A percentile compares a stretch with the other conserved stretches of the same genome.
Evolutionary conservation across 1,139 yeast species (phyloP).

Genomic region (Pichia cactophila): DNA sequence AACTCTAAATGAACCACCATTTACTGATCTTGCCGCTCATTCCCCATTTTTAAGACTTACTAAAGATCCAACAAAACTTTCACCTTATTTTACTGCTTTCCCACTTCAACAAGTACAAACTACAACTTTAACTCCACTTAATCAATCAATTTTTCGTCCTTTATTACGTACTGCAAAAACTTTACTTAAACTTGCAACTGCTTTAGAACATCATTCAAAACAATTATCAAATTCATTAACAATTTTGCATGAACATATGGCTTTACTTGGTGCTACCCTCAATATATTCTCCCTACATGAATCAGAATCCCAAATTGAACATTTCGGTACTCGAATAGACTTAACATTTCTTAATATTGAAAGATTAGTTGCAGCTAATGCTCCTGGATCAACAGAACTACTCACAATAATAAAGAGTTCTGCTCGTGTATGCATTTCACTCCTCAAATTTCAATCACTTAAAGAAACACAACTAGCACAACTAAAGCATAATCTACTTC

Average conservation of each 20-base stretch:
- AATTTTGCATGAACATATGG: not conserved
- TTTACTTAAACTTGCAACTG: not conserved
- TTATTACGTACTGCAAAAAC: not conserved
- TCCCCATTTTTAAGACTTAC: slow-evolving; percentile 27
- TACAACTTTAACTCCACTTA: not conserved
- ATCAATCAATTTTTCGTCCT: not conserved
- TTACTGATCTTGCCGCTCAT: slow-evolving; percentile 26
- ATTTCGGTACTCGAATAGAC: not conserved
- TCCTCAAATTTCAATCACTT: not conserved
- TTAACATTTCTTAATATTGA: not conserved
- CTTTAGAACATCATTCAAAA: not conserved
- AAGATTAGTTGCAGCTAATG: not conserved
- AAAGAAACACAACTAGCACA: not conserved
- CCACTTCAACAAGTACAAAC: slow-evolving; percentile 22
- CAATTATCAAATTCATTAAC: not conserved
- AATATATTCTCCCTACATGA: not conserved
- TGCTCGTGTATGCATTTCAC: not conserved
- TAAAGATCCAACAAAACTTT: slow-evolving; percentile 26
- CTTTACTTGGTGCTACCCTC: not conserved
- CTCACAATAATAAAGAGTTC: not conserved
- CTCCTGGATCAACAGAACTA: not conserved
- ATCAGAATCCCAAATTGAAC: not conserved
- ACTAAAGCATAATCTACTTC: not conserved
- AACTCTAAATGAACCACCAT: slow-evolving; percentile 23
- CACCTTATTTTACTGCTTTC: slow-evolving; percentile 27